A percentile compares a stretch with the other conserved stretches of the same genome.
phyloP scores from a whole-genome alignment of 139 green algal genomes.

The Chlorella sp. region DNA sequence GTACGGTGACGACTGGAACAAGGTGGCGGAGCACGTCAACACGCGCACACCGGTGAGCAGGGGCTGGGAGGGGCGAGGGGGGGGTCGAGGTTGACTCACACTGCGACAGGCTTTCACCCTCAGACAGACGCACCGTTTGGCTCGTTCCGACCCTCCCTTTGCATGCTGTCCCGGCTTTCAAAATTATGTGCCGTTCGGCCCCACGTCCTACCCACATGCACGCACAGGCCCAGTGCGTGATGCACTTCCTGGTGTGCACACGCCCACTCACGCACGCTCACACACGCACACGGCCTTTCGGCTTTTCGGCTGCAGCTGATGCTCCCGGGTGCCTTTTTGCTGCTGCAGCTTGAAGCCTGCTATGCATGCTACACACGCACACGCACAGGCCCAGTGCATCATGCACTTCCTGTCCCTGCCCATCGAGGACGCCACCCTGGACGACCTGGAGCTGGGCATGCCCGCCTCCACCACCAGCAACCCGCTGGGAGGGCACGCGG shows the following conservation, averaged over 20 bases:
- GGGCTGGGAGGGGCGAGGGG: too few species aligned
- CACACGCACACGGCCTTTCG: background rate
- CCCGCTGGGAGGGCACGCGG: too few species aligned
- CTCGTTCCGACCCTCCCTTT: too few species aligned
- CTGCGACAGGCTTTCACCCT: too few species aligned
- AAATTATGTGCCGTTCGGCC: too few species aligned
- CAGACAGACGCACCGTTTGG: too few species aligned
- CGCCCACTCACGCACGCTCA: background rate
- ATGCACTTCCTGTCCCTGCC: slow-evolving; percentile 84
- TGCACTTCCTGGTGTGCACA: too few species aligned
- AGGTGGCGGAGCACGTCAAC: slow-evolving; percentile 83
- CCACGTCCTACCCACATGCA: too few species aligned
- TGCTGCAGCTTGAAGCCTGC: background rate
- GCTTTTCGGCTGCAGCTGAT: background rate
- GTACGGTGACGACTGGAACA: slow-evolving; percentile 77
- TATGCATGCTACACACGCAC: background rate
- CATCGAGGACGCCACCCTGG: slow-evolving; percentile 83
- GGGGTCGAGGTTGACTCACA: too few species aligned
- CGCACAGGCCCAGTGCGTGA: too few species aligned
- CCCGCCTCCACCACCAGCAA: background rate
- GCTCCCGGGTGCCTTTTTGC: background rate
- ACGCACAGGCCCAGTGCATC: slow-evolving; percentile 73
- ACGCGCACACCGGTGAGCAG: slow-evolving; percentile 55
- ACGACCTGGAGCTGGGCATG: slow-evolving; percentile 46
- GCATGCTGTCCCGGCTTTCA: too few species aligned